Evolutionary conservation across 139 green algal genomes (phyloP).

Genomic region (Limnomonas spitsbergensis): DNA sequence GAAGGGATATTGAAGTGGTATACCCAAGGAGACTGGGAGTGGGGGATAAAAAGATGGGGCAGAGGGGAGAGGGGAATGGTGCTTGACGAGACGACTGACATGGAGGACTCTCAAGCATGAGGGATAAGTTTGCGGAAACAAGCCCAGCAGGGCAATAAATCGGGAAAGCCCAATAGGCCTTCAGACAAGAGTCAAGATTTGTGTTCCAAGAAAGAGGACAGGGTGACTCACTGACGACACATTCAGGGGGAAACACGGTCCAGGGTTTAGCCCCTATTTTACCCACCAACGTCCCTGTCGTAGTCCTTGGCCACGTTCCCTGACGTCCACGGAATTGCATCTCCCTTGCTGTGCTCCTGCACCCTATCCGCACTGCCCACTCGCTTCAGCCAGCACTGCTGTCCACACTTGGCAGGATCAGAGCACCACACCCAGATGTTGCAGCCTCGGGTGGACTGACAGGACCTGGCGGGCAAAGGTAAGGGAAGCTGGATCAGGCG

Average conservation of each 20-base stretch:
- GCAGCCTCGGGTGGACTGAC: conserved; percentile 15
- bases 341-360: background rate
- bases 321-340: conserved; percentile 14
- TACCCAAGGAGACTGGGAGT: background rate
- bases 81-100: too few relatives aligned
- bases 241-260: too few relatives aligned
- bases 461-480: background rate
- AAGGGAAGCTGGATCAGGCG: background rate
- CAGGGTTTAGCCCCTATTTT: background rate
- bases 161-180: too few relatives aligned
- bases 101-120: too few relatives aligned
- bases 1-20: background rate
- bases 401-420: conserved; percentile 5
- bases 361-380: background rate
- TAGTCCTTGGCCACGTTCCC: conserved; percentile 24
- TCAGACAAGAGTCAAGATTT: too few relatives aligned
- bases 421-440: conserved; percentile 28
- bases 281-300: conserved; percentile 21
- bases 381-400: conserved; percentile 30
- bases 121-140: too few relatives aligned
- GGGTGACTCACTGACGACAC: too few relatives aligned
- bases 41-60: background rate
- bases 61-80: background rate
- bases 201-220: too few relatives aligned
- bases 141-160: too few relatives aligned